Base-by-base conservation (phyloP, 441 rosid genomes). In the Populus hybrid region DNA sequence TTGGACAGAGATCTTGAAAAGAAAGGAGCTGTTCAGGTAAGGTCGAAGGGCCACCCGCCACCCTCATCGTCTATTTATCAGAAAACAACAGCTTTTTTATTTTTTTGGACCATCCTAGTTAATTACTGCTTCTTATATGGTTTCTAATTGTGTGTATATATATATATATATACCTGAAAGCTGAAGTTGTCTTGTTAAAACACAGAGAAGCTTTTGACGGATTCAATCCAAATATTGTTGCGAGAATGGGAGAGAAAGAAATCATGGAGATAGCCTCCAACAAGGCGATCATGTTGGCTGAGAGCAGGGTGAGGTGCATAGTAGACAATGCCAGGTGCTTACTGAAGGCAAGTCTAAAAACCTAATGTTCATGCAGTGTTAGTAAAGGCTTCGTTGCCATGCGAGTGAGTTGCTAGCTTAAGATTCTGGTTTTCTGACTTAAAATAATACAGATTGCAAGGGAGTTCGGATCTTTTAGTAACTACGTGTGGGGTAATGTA, bases 241-340 rank as follows among this genome's bases (percentile, higher is more conserved):
- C 97, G 10, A 92, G 88, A 81, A 88, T 91, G 97, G 95, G 91
- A 65, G 99, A 95, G 75, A 85, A 90, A 35, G 93, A 93, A 83
- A 89, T 95, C 65, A 67, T 24, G 38, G 97, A 93, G 34, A 92
- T 91, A 50, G 88, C 94, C 70, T 88, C 94, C 69, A 82, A 90
- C 59, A 93, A 88, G 86, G 90, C 92, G 68, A 84, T 92, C 23
- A 88, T 84, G 93, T 79, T 95, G 46, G 88, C 87, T 71, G 98
- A 93, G 63, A 81, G 91, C 80, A 89, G 98, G 86, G 93, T 92
- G 10, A 90, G 97, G 73, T 91, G 92, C 90, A 88, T 93, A 21
- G 85, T 91, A n/a, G 97, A 93, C 76, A 95, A 93, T 86, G 98
- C 94, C 82, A 95, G 84, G 82, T 95, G 97, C 87, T 89, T 89